Evolutionary conservation across 2,329 filamentous ascomycete species (phyloP).

Genomic region (Alternaria brassicicola): DNA sequence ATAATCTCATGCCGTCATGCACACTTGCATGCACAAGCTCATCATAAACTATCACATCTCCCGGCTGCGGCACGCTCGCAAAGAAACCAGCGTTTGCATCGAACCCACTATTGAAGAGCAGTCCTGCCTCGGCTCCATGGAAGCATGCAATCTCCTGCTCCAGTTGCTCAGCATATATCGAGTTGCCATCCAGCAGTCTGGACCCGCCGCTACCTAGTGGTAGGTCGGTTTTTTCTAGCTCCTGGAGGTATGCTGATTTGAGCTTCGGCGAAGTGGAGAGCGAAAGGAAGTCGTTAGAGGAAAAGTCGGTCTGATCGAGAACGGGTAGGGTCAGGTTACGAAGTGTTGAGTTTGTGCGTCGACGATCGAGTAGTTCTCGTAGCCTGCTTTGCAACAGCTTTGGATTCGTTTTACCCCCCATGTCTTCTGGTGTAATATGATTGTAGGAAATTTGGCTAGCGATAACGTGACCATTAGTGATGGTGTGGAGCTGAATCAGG

Average conservation of each 20-base stretch:
- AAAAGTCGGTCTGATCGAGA: constrained; percentile 61
- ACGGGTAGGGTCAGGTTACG: constrained; percentile 36
- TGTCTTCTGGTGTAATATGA: constrained; percentile 1
- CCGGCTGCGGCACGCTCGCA: constrained; percentile 54
- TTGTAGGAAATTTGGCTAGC: not conserved
- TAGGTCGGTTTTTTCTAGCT: constrained; percentile 49
- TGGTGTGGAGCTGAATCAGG: not conserved
- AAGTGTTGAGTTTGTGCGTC: constrained; percentile 46
- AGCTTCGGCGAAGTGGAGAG: constrained; percentile 57
- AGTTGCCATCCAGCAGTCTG: constrained; percentile 70
- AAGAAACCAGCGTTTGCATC: constrained; percentile 59
- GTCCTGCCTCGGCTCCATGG: constrained; percentile 62
- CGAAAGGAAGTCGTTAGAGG: constrained; percentile 70
- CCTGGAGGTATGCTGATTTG: constrained; percentile 56
- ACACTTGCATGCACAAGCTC: constrained; percentile 78
- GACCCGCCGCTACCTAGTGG: constrained; percentile 64
- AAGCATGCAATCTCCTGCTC: constrained; percentile 65
- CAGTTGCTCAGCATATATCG: constrained; percentile 62
- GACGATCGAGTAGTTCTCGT: constrained; percentile 45
- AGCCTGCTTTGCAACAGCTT: constrained; percentile 33
- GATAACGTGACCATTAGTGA: not conserved
- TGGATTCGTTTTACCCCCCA: constrained; percentile 5
- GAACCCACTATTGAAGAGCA: constrained; percentile 65
- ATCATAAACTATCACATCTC: constrained; percentile 66
- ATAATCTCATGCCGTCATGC: constrained; percentile 73